Evolutionary conservation across 169 alveolate species (phyloP).

Genomic region (Eimeria necatrix): DNA sequence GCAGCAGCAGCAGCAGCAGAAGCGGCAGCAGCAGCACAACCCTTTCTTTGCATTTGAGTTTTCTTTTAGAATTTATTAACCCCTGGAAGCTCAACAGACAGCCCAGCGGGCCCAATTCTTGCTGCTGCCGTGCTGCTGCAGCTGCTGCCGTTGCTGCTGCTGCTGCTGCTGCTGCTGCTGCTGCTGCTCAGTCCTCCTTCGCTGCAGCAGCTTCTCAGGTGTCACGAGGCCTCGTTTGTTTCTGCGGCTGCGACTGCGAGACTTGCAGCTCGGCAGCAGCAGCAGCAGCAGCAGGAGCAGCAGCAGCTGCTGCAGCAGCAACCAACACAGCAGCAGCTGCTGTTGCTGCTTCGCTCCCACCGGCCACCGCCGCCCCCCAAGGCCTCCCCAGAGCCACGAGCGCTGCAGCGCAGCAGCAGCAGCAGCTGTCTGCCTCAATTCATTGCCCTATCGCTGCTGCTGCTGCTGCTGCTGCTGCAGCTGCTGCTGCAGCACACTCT

Average conservation of each 20-base stretch:
- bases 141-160: conserved; percentile 28
- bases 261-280: neutral
- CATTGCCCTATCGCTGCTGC: neutral
- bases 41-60: conserved; percentile 38
- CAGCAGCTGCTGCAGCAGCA: conserved; percentile 47
- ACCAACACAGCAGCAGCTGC: neutral
- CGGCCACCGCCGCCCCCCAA: neutral
- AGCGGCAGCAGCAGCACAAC: conserved; percentile 20
- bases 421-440: neutral
- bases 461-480: conserved; percentile 38
- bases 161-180: conserved; percentile 13
- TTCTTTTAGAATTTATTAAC: neutral
- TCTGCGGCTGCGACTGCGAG: neutral
- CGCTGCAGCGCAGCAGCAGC: conserved; percentile 34
- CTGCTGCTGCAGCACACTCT: neutral
- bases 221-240: neutral
- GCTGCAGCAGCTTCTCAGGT: neutral
- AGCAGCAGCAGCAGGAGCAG: neutral
- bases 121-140: conserved; percentile 26
- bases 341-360: neutral
- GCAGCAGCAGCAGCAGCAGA: conserved; percentile 30
- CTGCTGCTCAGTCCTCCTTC: conserved; percentile 2
- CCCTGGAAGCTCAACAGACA: conserved; percentile 50
- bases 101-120: neutral
- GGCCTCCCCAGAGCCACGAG: neutral